phyloP scores from a whole-genome alignment of 768 basidiomycete genomes.

The Suillus bovinus region DNA sequence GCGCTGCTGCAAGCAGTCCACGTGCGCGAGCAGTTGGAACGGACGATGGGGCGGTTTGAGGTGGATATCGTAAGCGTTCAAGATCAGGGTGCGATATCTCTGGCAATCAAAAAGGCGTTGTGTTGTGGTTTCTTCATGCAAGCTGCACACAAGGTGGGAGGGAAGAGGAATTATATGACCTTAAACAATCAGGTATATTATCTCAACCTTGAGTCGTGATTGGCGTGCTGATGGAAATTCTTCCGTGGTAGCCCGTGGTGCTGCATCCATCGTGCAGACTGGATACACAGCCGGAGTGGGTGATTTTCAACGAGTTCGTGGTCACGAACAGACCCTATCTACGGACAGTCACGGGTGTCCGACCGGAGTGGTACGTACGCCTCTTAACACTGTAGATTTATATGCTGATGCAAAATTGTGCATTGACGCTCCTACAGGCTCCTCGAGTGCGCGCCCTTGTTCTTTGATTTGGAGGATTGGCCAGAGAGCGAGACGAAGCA shows the following conservation, averaged over 20 bases:
- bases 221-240: not conserved
- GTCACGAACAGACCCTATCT: slow-evolving; percentile 88
- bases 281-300: slow-evolving; percentile 89
- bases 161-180: slow-evolving; percentile 84
- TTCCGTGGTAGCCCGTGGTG: slow-evolving; percentile 17
- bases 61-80: slow-evolving; percentile 67
- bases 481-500: slow-evolving; percentile 71
- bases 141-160: slow-evolving; percentile 91
- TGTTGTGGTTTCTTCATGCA: slow-evolving; percentile 99
- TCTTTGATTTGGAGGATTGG: slow-evolving; percentile 71
- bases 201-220: not conserved
- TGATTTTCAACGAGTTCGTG: slow-evolving; percentile 93
- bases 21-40: slow-evolving; percentile 84
- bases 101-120: slow-evolving; percentile 78
- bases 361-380: slow-evolving; percentile 77
- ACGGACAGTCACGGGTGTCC: slow-evolving; percentile 86
- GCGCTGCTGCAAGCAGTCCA: slow-evolving; percentile 91
- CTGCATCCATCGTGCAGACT: slow-evolving; percentile 85
- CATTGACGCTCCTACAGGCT: slow-evolving; percentile 43
- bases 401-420: not conserved
- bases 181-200: slow-evolving; percentile 84
- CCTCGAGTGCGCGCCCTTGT: slow-evolving; percentile 58
- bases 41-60: slow-evolving; percentile 90
- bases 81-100: slow-evolving; percentile 71
- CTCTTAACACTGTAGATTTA: slow-evolving; percentile 5